These are phyloP conservation scores for Fusarium fujikuroi DNA, from an alignment of 2,329 filamentous ascomycete species.

Conservation along the genomic window DNA sequence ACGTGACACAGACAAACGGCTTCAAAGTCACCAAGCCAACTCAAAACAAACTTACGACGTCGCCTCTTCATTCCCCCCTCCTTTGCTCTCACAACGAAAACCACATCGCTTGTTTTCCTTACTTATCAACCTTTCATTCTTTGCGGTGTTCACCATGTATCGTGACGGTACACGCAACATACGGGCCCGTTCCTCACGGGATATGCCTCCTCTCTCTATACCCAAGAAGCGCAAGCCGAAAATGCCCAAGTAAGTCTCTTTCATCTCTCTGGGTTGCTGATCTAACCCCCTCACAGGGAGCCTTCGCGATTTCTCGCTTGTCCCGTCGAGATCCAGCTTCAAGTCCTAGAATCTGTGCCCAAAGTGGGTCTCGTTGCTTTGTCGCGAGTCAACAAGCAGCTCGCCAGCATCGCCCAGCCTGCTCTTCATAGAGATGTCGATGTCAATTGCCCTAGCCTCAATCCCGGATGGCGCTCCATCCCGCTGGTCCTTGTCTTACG, in stretches of 20 bases:
- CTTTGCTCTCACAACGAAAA: neutral
- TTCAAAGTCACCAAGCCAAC: neutral
- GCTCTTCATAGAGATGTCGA: neutral
- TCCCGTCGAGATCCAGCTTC: neutral
- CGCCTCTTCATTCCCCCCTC: too few relatives aligned
- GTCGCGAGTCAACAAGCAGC: neutral
- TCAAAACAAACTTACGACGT: neutral
- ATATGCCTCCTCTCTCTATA: neutral
- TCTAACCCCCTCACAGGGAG: neutral
- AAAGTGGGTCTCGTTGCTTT: neutral
- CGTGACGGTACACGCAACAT: neutral
- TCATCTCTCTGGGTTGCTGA: rapidly evolving
- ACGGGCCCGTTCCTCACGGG: neutral
- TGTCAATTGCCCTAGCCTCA: neutral
- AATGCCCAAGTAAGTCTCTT: neutral
- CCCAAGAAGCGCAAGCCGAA: neutral
- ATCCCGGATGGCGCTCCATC: too few relatives aligned
- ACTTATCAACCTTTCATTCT: neutral
- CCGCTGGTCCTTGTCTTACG: neutral
- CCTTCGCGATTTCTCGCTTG: neutral
- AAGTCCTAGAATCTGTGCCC: neutral
- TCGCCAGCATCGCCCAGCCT: neutral
- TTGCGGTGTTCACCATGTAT: neutral
- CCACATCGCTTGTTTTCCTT: neutral
- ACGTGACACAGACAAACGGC: neutral